phyloP scores from a whole-genome alignment of 2,329 filamentous ascomycete species.

The Penicillium sp. region DNA sequence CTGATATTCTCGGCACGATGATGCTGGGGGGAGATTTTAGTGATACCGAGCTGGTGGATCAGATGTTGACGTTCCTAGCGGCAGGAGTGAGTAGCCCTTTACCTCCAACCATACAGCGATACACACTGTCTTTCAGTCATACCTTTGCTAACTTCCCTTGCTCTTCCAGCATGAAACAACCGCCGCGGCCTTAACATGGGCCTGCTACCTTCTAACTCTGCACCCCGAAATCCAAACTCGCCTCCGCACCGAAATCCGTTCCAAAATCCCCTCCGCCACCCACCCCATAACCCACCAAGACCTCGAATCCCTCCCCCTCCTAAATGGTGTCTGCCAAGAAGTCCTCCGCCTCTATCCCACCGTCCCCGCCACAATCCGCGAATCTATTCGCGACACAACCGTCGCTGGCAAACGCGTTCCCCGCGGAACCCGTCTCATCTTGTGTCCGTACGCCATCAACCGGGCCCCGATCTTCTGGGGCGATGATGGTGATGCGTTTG shows the following conservation, averaged over 20 bases:
- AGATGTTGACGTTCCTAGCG: slow-evolving; percentile 49
- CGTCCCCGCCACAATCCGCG: slow-evolving; percentile 46
- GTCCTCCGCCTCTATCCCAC: slow-evolving; percentile 58
- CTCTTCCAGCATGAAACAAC: slow-evolving; percentile 57
- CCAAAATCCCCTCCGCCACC: slow-evolving; percentile 48
- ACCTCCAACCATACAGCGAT: no score
- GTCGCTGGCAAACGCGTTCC: slow-evolving; percentile 69
- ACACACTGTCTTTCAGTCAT: not conserved
- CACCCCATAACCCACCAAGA: slow-evolving; percentile 34
- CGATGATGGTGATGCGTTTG: slow-evolving; percentile 69
- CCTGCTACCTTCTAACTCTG: slow-evolving; percentile 56
- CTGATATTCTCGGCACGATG: slow-evolving; percentile 46
- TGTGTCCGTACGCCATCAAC: slow-evolving; percentile 73
- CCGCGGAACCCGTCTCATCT: slow-evolving; percentile 69
- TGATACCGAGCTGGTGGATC: slow-evolving; percentile 46
- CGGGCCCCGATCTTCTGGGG: slow-evolving; percentile 73
- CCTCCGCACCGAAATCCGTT: slow-evolving; percentile 56
- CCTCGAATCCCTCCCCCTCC: slow-evolving; percentile 73
- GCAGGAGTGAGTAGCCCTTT: slow-evolving; percentile 36
- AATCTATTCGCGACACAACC: slow-evolving; percentile 49
- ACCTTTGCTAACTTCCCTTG: not conserved
- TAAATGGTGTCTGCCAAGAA: slow-evolving; percentile 78
- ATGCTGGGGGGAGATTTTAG: slow-evolving; percentile 44
- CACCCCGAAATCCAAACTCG: slow-evolving; percentile 53
- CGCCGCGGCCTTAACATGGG: slow-evolving; percentile 58